Evolutionary conservation across 2,329 filamentous ascomycete genomes (phyloP).

Genomic region (Pseudopithomyces maydicus): DNA sequence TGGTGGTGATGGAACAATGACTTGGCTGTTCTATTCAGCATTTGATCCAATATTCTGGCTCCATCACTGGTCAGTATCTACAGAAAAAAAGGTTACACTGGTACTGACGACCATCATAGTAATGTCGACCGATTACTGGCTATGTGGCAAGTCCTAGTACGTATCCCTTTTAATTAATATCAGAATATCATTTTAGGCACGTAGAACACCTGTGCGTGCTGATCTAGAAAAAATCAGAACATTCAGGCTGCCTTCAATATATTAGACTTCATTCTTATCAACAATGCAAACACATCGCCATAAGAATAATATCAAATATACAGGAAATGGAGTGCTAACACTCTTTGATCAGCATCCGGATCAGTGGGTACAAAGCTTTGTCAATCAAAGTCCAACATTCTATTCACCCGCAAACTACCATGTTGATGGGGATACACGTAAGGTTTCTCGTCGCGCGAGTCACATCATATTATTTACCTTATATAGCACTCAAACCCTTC

Average conservation of each 20-base stretch:
- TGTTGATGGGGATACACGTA: conserved; percentile 59
- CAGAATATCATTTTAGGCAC: no score
- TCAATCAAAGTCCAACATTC: conserved; percentile 62
- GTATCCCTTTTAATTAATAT: background rate
- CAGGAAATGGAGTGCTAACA: background rate
- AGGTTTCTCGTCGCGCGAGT: conserved; percentile 11
- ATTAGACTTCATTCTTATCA: no score
- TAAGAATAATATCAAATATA: background rate
- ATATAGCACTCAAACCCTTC: conserved; percentile 67
- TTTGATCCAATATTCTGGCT: conserved; percentile 83
- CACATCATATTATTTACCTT: background rate
- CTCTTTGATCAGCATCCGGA: conserved; percentile 58
- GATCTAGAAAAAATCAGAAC: no score
- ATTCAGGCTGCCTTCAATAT: no score
- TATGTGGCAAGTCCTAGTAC: conserved; percentile 73
- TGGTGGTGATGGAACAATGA: conserved; percentile 38
- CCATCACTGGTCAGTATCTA: conserved; percentile 62
- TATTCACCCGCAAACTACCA: conserved; percentile 61
- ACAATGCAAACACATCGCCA: background rate
- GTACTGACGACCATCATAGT: conserved; percentile 26
- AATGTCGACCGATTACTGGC: conserved; percentile 78
- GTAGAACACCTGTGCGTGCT: no score
- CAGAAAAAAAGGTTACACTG: background rate
- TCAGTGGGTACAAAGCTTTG: conserved; percentile 66
- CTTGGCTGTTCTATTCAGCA: conserved; percentile 73